Percentiles rank a stretch among this genome's conserved stretches.
These are phyloP conservation scores for Fragaria vesca DNA, from an alignment of 306 rosid species.

Conservation along the genomic window DNA sequence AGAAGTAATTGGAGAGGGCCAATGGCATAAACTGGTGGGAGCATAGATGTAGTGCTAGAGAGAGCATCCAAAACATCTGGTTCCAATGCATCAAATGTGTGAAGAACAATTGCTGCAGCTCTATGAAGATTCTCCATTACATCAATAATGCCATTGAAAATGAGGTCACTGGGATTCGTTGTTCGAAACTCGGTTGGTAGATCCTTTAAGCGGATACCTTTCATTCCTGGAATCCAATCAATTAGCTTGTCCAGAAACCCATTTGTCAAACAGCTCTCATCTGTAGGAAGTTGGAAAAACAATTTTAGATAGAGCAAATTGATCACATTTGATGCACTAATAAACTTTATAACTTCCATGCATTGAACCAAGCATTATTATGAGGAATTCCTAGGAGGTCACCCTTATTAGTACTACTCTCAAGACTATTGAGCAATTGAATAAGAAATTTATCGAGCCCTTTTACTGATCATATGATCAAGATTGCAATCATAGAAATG, in stretches of 20 bases:
- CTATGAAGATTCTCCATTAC: neutral
- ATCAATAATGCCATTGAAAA: neutral
- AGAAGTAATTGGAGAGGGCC: conserved; percentile 8
- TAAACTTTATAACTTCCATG: neutral
- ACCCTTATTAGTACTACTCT: no score
- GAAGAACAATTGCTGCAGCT: conserved; percentile 11
- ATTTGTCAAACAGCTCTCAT: conserved; percentile 15
- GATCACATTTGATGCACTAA: neutral
- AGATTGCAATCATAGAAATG: no score
- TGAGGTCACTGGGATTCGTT: neutral
- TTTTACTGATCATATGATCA: no score
- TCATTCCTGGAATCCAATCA: conserved; percentile 21
- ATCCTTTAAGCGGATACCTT: conserved; percentile 14
- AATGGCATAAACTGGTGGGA: neutral
- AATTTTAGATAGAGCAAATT: neutral
- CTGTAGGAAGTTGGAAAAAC: neutral
- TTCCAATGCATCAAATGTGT: conserved; percentile 1
- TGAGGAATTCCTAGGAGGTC: no score
- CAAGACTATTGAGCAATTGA: no score
- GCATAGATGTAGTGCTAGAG: conserved; percentile 1
- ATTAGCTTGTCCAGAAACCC: conserved; percentile 17
- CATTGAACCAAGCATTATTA: no score
- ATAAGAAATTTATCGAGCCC: no score
- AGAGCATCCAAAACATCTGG: conserved; percentile 7
- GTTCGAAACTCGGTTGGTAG: conserved; percentile 6